A percentile compares a stretch with the other conserved stretches of the same genome.
Conservation (phyloP, 176 grass and related monocot genomes). For the Cenchrus americanus region DNA sequence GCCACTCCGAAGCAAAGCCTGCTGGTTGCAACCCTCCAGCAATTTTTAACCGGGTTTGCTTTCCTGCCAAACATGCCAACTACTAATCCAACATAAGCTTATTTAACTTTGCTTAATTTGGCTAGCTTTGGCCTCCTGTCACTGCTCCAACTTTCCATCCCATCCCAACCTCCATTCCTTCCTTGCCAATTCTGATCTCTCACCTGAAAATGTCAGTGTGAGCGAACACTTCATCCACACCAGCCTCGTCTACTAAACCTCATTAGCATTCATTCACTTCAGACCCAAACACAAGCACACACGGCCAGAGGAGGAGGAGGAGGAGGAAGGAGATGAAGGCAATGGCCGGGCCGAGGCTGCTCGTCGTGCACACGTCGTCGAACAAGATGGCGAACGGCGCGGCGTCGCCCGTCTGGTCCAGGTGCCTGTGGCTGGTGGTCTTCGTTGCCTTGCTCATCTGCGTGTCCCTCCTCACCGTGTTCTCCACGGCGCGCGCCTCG, state of each 20-base stretch:
- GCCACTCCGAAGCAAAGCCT: slow-evolving; percentile 47
- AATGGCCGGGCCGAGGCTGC: slow-evolving; percentile 46
- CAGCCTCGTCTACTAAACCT: neutral
- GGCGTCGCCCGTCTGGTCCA: slow-evolving; percentile 39
- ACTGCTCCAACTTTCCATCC: slow-evolving; percentile 18
- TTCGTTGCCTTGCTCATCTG: slow-evolving; percentile 66
- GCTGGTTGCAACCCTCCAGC: slow-evolving; percentile 7
- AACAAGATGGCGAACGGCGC: slow-evolving; percentile 45
- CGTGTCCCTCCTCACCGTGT: slow-evolving; percentile 72
- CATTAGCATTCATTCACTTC: slow-evolving; percentile 8
- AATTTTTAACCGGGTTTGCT: slow-evolving; percentile 49
- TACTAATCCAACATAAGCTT: slow-evolving; percentile 46
- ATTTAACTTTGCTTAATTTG: slow-evolving; percentile 45
- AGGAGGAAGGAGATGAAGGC: slow-evolving; percentile 16
- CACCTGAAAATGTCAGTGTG: slow-evolving; percentile 42
- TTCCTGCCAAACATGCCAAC: slow-evolving; percentile 55
- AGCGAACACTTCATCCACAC: slow-evolving; percentile 22
- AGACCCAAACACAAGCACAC: neutral
- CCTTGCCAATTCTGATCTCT: slow-evolving; percentile 7
- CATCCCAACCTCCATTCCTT: slow-evolving; percentile 38
- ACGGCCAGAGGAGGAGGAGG: neutral
- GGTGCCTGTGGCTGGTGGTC: slow-evolving; percentile 58
- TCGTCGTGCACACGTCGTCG: slow-evolving; percentile 45
- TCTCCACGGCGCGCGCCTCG: slow-evolving; percentile 51
- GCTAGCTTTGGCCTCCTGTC: neutral